These are phyloP conservation scores for Allium fistulosum DNA, from an alignment of 106 monocot genomes.

Conservation along the genomic window DNA sequence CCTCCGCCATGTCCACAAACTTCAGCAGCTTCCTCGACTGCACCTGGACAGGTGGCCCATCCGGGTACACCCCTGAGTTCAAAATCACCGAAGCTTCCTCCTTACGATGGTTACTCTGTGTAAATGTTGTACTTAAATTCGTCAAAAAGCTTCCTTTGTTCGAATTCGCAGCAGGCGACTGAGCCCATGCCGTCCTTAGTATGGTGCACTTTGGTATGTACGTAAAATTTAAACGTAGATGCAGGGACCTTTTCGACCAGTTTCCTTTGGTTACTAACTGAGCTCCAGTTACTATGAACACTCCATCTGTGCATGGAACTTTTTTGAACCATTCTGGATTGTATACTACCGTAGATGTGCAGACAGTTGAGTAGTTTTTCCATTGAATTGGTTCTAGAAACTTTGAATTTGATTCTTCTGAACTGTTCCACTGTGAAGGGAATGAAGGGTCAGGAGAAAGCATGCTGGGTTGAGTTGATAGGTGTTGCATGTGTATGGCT, in stretches of 20 bases:
- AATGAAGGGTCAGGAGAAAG: constrained; percentile 26
- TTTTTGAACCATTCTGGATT: constrained; percentile 67
- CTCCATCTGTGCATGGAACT: constrained; percentile 20
- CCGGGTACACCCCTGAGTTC: constrained; percentile 78
- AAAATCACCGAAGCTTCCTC: constrained; percentile 36
- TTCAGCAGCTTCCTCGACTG: constrained; percentile 58
- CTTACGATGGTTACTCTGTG: constrained; percentile 17
- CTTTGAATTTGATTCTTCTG: constrained; percentile 42
- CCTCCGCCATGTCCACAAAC: constrained; percentile 75
- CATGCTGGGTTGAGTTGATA: constrained; percentile 80
- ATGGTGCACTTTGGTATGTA: constrained; percentile 67
- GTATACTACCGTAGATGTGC: constrained; percentile 56
- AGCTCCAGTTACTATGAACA: constrained; percentile 81
- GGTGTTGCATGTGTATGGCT: constrained; percentile 83
- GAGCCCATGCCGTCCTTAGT: constrained; percentile 43
- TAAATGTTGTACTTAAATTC: constrained; percentile 75
- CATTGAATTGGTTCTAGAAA: constrained; percentile 76
- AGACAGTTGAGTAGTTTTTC: constrained; percentile 58
- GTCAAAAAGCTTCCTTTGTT: constrained; percentile 64
- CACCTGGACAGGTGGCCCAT: constrained; percentile 74
- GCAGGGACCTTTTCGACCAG: constrained; percentile 65
- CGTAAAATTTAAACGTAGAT: constrained; percentile 68
- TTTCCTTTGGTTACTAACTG: constrained; percentile 68
- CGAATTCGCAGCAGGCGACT: constrained; percentile 28
- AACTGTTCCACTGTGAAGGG: constrained; percentile 52